Conservation (phyloP, 352 stramenopile genomes). For the Globisporangium polare region DNA sequence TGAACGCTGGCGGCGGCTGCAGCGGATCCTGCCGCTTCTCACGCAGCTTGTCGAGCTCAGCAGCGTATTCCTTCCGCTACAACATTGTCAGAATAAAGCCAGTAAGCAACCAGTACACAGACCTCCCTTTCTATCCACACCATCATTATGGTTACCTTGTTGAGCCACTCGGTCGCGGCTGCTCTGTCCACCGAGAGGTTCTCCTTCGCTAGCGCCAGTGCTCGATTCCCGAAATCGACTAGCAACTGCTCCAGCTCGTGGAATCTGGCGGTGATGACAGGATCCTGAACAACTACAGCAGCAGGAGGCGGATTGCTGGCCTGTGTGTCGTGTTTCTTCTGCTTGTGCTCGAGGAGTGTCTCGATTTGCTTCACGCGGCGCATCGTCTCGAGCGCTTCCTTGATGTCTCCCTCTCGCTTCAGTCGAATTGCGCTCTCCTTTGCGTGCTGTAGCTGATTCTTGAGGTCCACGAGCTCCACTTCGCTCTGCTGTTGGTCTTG, state of each 20-base stretch:
- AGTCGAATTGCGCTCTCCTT: slow-evolving; percentile 42
- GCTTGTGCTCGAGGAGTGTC: slow-evolving; percentile 48
- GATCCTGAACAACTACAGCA: slow-evolving; percentile 13
- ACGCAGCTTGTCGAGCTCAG: slow-evolving; percentile 44
- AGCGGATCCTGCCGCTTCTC: slow-evolving; percentile 41
- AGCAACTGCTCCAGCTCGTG: slow-evolving; percentile 59
- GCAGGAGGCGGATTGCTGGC: background rate
- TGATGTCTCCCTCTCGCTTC: slow-evolving; percentile 56
- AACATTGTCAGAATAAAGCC: background rate
- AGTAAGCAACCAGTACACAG: background rate
- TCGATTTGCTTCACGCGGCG: slow-evolving; percentile 72
- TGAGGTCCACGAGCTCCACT: slow-evolving; percentile 26
- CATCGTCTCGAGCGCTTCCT: slow-evolving; percentile 60
- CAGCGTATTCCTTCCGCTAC: slow-evolving; percentile 60
- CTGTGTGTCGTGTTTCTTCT: slow-evolving; percentile 2
- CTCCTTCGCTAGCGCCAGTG: slow-evolving; percentile 45
- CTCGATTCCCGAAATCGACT: slow-evolving; percentile 60
- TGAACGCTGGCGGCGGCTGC: slow-evolving; percentile 44
- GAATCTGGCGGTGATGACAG: slow-evolving; percentile 28
- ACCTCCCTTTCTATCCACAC: background rate
- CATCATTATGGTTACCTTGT: slow-evolving; percentile 30
- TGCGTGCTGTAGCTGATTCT: slow-evolving; percentile 36
- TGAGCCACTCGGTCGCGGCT: slow-evolving; percentile 50
- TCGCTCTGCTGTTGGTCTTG: slow-evolving; percentile 4
- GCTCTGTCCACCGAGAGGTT: slow-evolving; percentile 42